phyloP scores from a whole-genome alignment of 139 green algal genomes.

The Trebouxia sp. region DNA sequence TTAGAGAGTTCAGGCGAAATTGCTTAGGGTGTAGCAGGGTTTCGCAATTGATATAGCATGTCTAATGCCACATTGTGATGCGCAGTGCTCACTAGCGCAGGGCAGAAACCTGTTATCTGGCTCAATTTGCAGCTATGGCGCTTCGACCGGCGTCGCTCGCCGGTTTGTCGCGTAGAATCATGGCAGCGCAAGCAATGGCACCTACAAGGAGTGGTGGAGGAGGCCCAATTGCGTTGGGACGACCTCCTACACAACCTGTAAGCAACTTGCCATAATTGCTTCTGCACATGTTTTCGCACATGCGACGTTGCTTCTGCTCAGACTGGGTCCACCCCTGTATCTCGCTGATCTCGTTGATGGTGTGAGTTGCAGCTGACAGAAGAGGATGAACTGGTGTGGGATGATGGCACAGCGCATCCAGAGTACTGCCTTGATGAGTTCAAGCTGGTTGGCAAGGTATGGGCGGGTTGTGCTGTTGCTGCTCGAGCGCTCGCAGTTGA shows the following conservation, averaged over 20 bases:
- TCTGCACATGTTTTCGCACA: background rate
- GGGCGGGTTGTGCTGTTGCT: background rate
- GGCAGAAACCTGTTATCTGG: too few species aligned
- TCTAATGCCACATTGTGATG: too few species aligned
- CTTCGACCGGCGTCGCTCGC: background rate
- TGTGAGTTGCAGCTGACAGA: slow-evolving; percentile 49
- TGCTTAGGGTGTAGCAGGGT: too few species aligned
- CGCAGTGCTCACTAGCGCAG: too few species aligned
- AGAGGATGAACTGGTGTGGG: slow-evolving; percentile 73
- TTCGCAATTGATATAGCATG: too few species aligned
- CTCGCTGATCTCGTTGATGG: background rate
- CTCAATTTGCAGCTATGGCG: background rate
- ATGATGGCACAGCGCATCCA: slow-evolving; percentile 68
- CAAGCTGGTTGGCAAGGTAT: slow-evolving; percentile 40
- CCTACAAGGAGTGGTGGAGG: slow-evolving; percentile 45
- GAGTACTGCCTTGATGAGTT: slow-evolving; percentile 69
- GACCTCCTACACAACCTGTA: slow-evolving; percentile 38
- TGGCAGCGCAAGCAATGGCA: slow-evolving; percentile 4
- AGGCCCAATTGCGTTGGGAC: slow-evolving; percentile 44
- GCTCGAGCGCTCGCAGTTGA: background rate
- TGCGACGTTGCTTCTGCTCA: background rate
- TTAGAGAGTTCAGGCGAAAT: too few species aligned
- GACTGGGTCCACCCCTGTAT: background rate
- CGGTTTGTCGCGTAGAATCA: slow-evolving; percentile 19
- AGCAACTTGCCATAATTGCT: background rate